Percentiles rank a stretch among this genome's conserved stretches.
Evolutionary conservation across 768 basidiomycete genomes (phyloP).

Genomic region (Tricholoma flavovirens): DNA sequence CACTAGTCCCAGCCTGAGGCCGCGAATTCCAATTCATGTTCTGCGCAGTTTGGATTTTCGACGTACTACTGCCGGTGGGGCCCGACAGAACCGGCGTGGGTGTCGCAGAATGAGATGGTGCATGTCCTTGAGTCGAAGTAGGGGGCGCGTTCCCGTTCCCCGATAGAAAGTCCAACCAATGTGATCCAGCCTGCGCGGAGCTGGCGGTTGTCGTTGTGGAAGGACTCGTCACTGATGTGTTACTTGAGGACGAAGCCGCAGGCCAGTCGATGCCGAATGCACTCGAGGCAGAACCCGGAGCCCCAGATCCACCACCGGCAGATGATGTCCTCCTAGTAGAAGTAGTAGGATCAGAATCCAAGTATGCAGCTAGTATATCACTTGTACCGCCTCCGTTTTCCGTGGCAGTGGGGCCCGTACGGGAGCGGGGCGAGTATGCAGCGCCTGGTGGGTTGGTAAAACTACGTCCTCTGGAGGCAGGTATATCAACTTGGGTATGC

Average conservation of each 20-base stretch:
- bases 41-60: background rate
- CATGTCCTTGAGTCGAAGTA: background rate
- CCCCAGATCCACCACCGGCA: background rate
- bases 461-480: background rate
- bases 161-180: constrained; percentile 2
- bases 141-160: background rate
- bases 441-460: background rate
- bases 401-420: background rate
- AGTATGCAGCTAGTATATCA: background rate
- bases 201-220: background rate
- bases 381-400: background rate
- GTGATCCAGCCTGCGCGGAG: background rate
- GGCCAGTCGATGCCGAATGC: background rate
- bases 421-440: background rate
- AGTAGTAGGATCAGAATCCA: background rate
- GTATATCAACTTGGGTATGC: background rate
- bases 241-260: background rate
- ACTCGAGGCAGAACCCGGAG: background rate
- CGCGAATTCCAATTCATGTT: background rate
- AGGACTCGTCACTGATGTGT: background rate
- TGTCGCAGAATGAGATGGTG: background rate
- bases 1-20: background rate
- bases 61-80: background rate
- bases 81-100: background rate
- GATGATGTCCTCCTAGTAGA: background rate